phyloP scores from a whole-genome alignment of 805 yeast genomes.

The Saccharomycopsis malanga region DNA sequence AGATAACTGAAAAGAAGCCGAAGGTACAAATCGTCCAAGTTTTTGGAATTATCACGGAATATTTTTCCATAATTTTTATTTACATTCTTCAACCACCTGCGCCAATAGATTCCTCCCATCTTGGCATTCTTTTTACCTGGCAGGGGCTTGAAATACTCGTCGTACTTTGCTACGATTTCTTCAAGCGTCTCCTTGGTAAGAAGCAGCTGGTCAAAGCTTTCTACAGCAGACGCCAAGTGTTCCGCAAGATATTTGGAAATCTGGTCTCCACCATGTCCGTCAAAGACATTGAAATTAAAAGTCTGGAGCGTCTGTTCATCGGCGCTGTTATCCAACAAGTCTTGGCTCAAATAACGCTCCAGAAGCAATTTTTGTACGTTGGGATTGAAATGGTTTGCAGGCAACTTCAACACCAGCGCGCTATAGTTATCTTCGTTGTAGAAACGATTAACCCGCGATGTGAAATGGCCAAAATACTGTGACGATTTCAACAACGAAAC shows the following conservation, averaged over 20 bases:
- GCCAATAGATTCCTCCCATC: conserved; percentile 66
- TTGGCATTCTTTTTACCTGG: conserved; percentile 3
- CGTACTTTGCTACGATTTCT: conserved; percentile 47
- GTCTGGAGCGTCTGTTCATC: conserved; percentile 28
- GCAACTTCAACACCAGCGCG: conserved; percentile 53
- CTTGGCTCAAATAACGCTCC: conserved; percentile 19
- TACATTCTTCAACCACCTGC: conserved; percentile 53
- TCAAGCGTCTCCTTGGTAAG: conserved; percentile 31
- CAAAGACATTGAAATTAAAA: conserved; percentile 73
- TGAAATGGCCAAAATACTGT: conserved; percentile 66
- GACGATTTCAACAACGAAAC: conserved; percentile 47
- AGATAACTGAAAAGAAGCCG: conserved; percentile 61
- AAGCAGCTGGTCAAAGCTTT: conserved; percentile 30
- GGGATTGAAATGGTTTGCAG: conserved; percentile 25
- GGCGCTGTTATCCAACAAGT: neutral
- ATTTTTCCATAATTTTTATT: conserved; percentile 31
- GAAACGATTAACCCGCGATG: conserved; percentile 67
- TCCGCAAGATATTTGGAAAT: conserved; percentile 57
- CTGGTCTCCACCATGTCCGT: conserved; percentile 90
- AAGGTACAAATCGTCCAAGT: conserved; percentile 49
- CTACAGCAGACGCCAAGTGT: conserved; percentile 49
- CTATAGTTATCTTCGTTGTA: conserved; percentile 78
- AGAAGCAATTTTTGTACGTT: conserved; percentile 24
- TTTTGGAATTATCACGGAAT: conserved; percentile 24
- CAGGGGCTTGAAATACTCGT: conserved; percentile 40